A percentile compares a stretch with the other conserved stretches of the same genome.
phyloP scores from a whole-genome alignment of 371 early-diverging fungal species.

The Haplosporangium sp. region DNA sequence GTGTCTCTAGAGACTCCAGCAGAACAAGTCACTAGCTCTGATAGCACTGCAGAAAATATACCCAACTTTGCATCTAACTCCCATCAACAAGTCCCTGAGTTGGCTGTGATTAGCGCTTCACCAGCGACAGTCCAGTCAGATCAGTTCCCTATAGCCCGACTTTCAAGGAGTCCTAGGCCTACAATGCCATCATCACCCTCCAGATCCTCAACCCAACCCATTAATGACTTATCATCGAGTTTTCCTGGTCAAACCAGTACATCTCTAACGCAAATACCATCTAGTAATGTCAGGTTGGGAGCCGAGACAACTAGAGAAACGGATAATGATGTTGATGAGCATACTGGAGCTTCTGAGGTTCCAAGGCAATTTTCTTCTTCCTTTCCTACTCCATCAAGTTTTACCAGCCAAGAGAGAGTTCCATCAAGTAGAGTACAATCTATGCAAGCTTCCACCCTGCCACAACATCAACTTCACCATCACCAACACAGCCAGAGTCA shows the following conservation, averaged over 20 bases:
- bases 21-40: background rate
- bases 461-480: constrained; percentile 23
- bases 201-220: constrained; percentile 14
- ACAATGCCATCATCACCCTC: constrained; percentile 38
- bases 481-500: constrained; percentile 8
- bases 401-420: constrained; percentile 13
- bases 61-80: background rate
- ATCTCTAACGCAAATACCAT: background rate
- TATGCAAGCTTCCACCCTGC: constrained; percentile 31
- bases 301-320: background rate
- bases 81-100: constrained; percentile 11
- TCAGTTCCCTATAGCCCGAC: constrained; percentile 45
- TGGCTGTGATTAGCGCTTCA: constrained; percentile 21
- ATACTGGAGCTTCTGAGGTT: background rate
- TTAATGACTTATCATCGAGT: background rate
- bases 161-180: constrained; percentile 31
- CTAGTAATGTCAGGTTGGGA: constrained; percentile 11
- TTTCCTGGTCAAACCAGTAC: background rate
- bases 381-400: constrained; percentile 1
- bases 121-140: constrained; percentile 18
- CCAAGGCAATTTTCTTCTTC: constrained; percentile 6
- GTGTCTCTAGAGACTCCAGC: background rate
- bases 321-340: background rate
- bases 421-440: constrained; percentile 59
- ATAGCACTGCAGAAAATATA: constrained; percentile 11